Base-by-base conservation (phyloP, 352 stramenopile genomes). In the Pythium graminicola region DNA sequence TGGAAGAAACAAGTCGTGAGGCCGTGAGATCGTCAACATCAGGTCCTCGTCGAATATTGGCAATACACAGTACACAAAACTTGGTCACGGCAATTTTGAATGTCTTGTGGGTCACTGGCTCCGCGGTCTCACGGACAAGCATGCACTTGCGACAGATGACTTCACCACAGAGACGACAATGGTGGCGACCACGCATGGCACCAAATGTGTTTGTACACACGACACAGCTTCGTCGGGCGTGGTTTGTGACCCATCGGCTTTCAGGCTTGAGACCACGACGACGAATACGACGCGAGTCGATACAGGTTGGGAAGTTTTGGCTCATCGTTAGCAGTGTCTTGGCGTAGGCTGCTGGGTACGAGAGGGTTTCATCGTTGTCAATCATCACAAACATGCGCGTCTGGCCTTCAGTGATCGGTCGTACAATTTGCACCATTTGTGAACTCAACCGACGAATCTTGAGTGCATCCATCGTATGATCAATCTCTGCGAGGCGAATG, bases 141-240 rank as follows among this genome's bases (percentile, higher is more conserved):
- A 79, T 70, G 49, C 80, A 90, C 54, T 77, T 83, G 43, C 76
- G 62, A 51, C 80, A 90, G 26, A 81, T 73, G 22, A 90, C 71
- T 17, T 90, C 80, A n/a, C 80, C 80, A 39, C 80, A 90, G 23
- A 90, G 60, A 8, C 80, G 80, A 32, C 80, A 90, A 57, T 90
- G 80, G 55, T 91, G 80, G 10, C 78, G 73, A 1, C 75, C 72
- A 29, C 76, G 74, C 56, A 73, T 83, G 11, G 76, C 52, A 9
- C 64, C 65, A 33, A 91, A 91, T 23, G 69, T 64, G 28, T 72
- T 67, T 31, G 74, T 70, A 58, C 80, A 91, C 24, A 88, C 72
- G 27, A 57, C 53, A 35, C 80, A 91, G 43, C 69, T 65, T 0
- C 63, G 42, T 4, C 72, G 62, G 33, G 65, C 54, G 26, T 62